Conservation (phyloP, 805 yeast species). For the Clavispora vitiphila region DNA sequence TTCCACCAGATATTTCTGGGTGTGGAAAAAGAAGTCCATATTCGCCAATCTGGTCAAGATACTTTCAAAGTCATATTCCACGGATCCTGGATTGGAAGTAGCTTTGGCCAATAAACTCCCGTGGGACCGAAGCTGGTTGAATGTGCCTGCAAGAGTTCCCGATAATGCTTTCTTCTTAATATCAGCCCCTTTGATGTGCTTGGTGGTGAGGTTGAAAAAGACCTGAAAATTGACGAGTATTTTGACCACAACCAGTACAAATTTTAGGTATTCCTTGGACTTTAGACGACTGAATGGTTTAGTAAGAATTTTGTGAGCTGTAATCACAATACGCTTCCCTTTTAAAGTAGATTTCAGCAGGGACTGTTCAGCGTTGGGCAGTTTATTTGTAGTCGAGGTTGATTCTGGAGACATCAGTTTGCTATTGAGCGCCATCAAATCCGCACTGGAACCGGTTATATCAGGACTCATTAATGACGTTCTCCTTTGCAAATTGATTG, state of each 20-base stretch:
- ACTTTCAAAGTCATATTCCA: constrained; percentile 14
- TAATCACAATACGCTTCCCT: constrained; percentile 26
- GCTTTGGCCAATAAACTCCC: background rate
- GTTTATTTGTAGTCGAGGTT: too few relatives aligned
- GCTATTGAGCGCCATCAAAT: background rate
- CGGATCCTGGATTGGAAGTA: background rate
- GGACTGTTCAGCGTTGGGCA: background rate
- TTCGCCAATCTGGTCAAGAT: constrained; percentile 14
- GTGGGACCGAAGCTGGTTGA: constrained; percentile 1
- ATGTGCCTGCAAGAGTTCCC: background rate
- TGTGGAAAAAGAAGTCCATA: constrained; percentile 13
- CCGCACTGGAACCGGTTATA: background rate
- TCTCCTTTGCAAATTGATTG: constrained; percentile 13
- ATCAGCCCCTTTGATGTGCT: constrained; percentile 1
- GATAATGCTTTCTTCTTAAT: constrained; percentile 1
- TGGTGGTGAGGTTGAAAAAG: constrained; percentile 15
- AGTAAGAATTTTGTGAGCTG: constrained; percentile 39
- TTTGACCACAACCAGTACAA: constrained; percentile 33
- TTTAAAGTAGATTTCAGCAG: background rate
- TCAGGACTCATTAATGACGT: constrained; percentile 4
- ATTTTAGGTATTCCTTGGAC: constrained; percentile 32
- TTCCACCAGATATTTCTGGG: background rate
- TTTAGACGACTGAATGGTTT: constrained; percentile 36
- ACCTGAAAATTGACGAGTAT: constrained; percentile 31
- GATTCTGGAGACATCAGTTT: background rate